A percentile compares a stretch with the other conserved stretches of the same genome.
These are phyloP conservation scores for Sporothrix protearum DNA, from an alignment of 2,329 filamentous ascomycete genomes.

Conservation along the genomic window DNA sequence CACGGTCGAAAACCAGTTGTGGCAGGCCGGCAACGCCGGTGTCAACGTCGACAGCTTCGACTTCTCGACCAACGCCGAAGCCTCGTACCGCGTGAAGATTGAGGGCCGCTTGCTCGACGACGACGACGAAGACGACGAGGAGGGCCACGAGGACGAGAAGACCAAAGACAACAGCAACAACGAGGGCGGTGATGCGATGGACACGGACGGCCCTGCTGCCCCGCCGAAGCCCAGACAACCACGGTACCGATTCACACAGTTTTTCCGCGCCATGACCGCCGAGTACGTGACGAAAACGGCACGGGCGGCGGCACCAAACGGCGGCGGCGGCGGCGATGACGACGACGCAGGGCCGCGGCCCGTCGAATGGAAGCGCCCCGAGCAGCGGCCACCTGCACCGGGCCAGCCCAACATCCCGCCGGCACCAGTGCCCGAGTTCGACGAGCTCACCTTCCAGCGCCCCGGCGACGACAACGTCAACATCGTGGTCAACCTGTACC, in stretches of 20 bases:
- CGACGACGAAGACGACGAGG: slow-evolving; percentile 54
- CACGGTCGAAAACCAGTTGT: slow-evolving; percentile 88
- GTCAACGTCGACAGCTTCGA: slow-evolving; percentile 74
- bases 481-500: slow-evolving; percentile 78
- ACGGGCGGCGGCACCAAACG: slow-evolving; percentile 32
- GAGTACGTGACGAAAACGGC: slow-evolving; percentile 59
- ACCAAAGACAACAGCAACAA: slow-evolving; percentile 43
- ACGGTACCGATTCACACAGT: slow-evolving; percentile 62
- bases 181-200: slow-evolving; percentile 52
- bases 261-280: slow-evolving; percentile 76
- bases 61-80: slow-evolving; percentile 71
- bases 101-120: slow-evolving; percentile 80
- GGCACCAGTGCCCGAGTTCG: slow-evolving; percentile 69
- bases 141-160: slow-evolving; percentile 35
- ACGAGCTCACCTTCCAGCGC: slow-evolving; percentile 86
- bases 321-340: too few relatives aligned
- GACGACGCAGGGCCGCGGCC: slow-evolving; percentile 34
- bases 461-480: slow-evolving; percentile 91
- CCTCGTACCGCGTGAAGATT: slow-evolving; percentile 86
- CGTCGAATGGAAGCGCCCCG: slow-evolving; percentile 87
- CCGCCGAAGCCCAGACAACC: slow-evolving; percentile 38
- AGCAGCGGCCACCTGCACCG: slow-evolving; percentile 46
- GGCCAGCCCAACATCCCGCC: slow-evolving; percentile 18
- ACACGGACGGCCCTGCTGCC: slow-evolving; percentile 51
- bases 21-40: slow-evolving; percentile 68